Evolutionary conservation across 2,329 filamentous ascomycete genomes (phyloP).

Genomic region (Penicillium sp.): DNA sequence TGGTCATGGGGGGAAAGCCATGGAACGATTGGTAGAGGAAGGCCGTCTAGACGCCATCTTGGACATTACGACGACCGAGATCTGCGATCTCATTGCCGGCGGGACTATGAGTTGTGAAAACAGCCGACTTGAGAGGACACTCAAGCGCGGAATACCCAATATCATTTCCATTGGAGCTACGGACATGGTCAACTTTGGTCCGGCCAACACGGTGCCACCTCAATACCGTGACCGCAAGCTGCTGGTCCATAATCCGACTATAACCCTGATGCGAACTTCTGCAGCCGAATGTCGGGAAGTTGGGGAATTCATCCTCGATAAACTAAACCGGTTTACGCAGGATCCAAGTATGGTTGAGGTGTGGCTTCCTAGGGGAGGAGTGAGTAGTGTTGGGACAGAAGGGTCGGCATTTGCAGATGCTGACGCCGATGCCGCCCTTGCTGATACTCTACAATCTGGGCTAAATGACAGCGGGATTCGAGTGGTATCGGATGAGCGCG

Average conservation of each 20-base stretch:
- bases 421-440: background rate
- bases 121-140: background rate
- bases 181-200: constrained; percentile 1
- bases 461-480: background rate
- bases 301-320: background rate
- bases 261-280: background rate
- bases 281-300: background rate
- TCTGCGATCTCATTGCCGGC: background rate
- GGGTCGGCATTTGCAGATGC: background rate
- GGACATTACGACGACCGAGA: background rate
- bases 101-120: background rate
- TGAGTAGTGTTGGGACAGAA: background rate
- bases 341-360: background rate
- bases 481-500: background rate
- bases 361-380: background rate
- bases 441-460: background rate
- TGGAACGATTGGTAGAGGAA: background rate
- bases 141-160: background rate
- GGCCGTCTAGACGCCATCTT: background rate
- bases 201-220: background rate
- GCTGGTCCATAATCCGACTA: background rate
- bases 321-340: background rate
- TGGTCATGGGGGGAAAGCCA: background rate
- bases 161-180: constrained; percentile 2
- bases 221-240: background rate